phyloP scores from a whole-genome alignment of 768 basidiomycete species.

The Exsudoporus frostii region DNA sequence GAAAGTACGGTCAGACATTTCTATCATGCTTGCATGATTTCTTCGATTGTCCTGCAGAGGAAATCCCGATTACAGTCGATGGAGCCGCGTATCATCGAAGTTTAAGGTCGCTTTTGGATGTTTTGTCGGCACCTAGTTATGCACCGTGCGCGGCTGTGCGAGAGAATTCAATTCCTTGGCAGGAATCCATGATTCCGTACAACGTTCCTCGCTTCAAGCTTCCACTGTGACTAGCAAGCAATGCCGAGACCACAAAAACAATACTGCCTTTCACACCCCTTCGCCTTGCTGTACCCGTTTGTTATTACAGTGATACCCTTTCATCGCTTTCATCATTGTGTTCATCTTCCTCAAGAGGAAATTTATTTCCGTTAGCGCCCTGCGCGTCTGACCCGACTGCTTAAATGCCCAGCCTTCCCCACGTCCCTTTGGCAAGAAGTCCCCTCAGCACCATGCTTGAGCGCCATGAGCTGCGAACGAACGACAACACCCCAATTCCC shows the following conservation, averaged over 20 bases:
- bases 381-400: background rate
- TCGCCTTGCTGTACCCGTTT: background rate
- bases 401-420: background rate
- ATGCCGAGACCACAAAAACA: background rate
- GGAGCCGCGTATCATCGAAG: too few species aligned
- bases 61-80: too few species aligned
- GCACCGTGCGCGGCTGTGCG: background rate
- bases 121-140: too few species aligned
- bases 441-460: slow-evolving; percentile 12
- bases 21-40: too few species aligned
- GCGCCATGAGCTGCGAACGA: background rate
- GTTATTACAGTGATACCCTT: background rate
- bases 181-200: background rate
- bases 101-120: too few species aligned
- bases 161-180: background rate
- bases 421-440: background rate
- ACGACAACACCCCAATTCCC: slow-evolving; percentile 13
- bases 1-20: too few species aligned
- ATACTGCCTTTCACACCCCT: background rate
- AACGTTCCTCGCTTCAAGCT: background rate
- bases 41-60: too few species aligned
- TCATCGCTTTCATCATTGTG: background rate
- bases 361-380: background rate
- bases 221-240: background rate
- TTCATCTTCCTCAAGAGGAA: background rate